A percentile compares a stretch with the other conserved stretches of the same genome.
Conservation (phyloP, 805 yeast species). For the Cyberlindnera saturnus region DNA sequence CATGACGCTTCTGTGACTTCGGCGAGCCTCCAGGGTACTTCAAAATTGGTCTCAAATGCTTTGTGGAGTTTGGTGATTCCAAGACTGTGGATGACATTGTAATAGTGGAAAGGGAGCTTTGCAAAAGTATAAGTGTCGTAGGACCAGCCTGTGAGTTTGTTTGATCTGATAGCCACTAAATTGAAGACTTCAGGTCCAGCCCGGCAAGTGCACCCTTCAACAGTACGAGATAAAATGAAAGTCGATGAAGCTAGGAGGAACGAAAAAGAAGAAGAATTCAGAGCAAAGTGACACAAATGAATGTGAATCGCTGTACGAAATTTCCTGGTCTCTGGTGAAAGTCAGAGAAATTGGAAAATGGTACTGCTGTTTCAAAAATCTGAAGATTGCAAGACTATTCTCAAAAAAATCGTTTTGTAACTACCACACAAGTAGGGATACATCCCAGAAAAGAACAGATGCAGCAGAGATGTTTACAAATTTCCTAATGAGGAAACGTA, state of each 20-base stretch:
- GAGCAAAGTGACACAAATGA: too few species aligned
- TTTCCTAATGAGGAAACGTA: conserved; percentile 17
- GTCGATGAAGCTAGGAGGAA: neutral
- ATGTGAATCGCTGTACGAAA: neutral
- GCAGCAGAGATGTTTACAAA: conserved; percentile 11
- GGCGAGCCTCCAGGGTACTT: conserved; percentile 5
- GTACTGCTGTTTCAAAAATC: neutral
- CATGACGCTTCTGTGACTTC: conserved; percentile 16
- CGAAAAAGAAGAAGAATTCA: neutral
- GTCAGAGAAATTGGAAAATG: neutral
- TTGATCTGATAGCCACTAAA: conserved; percentile 7
- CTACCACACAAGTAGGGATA: neutral
- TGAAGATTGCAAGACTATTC: neutral
- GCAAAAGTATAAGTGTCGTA: neutral
- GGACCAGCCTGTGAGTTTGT: conserved; percentile 10
- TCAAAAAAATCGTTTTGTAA: neutral
- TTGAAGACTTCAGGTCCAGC: conserved; percentile 17
- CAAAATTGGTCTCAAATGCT: conserved; percentile 6
- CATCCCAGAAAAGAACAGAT: neutral
- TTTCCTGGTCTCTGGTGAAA: neutral
- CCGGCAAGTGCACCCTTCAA: conserved; percentile 7
- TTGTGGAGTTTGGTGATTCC: conserved; percentile 17
- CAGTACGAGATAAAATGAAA: neutral
- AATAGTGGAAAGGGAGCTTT: neutral
- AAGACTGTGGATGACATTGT: conserved; percentile 9